Percentiles rank a stretch among this genome's conserved stretches.
Conservation (phyloP, 345 rosid genomes). For the Eutrema heterophyllum region DNA sequence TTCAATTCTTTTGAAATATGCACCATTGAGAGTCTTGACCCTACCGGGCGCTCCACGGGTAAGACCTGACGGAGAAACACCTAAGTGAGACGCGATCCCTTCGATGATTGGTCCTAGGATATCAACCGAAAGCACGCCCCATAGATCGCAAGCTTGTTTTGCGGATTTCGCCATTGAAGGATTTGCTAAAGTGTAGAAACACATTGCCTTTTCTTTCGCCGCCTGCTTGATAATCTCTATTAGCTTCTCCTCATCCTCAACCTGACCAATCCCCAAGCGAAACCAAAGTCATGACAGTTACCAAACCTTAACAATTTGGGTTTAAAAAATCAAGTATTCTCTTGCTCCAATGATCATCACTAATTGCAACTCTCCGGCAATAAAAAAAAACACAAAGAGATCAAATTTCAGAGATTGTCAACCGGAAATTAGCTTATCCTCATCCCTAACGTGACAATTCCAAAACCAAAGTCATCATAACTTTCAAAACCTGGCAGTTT, state of each 20-base stretch:
- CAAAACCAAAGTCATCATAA: too few species aligned
- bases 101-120: slow-evolving; percentile 82
- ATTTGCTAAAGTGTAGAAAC: slow-evolving; percentile 77
- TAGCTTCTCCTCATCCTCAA: slow-evolving; percentile 67
- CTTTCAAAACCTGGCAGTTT: too few species aligned
- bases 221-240: slow-evolving; percentile 76
- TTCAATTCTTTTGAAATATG: slow-evolving; percentile 65
- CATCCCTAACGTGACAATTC: too few species aligned
- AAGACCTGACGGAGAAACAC: slow-evolving; percentile 81
- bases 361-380: too few species aligned
- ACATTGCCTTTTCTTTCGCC: slow-evolving; percentile 68
- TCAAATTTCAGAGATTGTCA: too few species aligned
- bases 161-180: slow-evolving; percentile 70
- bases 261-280: slow-evolving; percentile 37
- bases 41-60: slow-evolving; percentile 82
- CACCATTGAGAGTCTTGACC: slow-evolving; percentile 65
- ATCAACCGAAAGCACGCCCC: slow-evolving; percentile 62
- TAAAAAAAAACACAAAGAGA: too few species aligned
- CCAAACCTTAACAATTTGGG: neutral
- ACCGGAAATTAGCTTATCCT: too few species aligned
- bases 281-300: neutral
- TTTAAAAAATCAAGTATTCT: neutral
- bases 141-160: slow-evolving; percentile 51
- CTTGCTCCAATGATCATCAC: too few species aligned
- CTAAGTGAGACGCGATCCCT: slow-evolving; percentile 66